Evolutionary conservation across 176 grass and related monocot species (phyloP), one percentile per base, ranked within the genome.

Genomic region (Oropetium thomaeum): DNA sequence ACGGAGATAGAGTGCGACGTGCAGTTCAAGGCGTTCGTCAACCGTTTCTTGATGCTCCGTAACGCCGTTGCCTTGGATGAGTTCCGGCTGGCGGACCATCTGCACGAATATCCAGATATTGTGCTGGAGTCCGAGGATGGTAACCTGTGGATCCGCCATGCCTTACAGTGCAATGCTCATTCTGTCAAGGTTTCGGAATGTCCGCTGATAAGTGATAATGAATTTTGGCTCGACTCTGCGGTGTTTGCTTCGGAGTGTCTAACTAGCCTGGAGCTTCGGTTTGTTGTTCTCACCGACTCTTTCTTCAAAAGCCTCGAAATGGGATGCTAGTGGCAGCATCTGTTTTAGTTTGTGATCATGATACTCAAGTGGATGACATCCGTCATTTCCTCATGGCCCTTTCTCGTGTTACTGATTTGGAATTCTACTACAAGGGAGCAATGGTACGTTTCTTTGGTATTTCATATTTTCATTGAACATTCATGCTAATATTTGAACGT

Each of bases 1-100:
- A 10, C 22, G 0, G 2, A 4, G 0, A 0, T 2, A 5, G 31
- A 19, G 22, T 0, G 6, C 7, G 26, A 48, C 12, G 31, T 2
- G 12, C 1, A 66, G 22, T 85, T 85, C 83, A 79, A 68, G 69
- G 49, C 0, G 25, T 85, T 80, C 7, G 14, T 74, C 30, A 67
- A 26, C 31, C 12, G 6, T 10, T 40, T 85, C 5, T 32, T 79
- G 69, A 23, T 67, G 69, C 76, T 67, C 8, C 83, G 61, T 5
- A 29, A 60, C 49, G 31, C 49, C 5, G 11, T 37, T 0, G 1
- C 4, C 19, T 7, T 67, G 19, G 32, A 79, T 2, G 16, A 35
- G 68, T 78, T 84, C 75, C 20, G 10, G 3, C 74, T 77, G 13
- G 0, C 0, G 2, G 45, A 23, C 64, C 5, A 0, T 54, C 16